A percentile compares a stretch with the other conserved stretches of the same genome.
Conservation (phyloP, 139 green algal species). For the Astrephomene gubernaculifera region DNA sequence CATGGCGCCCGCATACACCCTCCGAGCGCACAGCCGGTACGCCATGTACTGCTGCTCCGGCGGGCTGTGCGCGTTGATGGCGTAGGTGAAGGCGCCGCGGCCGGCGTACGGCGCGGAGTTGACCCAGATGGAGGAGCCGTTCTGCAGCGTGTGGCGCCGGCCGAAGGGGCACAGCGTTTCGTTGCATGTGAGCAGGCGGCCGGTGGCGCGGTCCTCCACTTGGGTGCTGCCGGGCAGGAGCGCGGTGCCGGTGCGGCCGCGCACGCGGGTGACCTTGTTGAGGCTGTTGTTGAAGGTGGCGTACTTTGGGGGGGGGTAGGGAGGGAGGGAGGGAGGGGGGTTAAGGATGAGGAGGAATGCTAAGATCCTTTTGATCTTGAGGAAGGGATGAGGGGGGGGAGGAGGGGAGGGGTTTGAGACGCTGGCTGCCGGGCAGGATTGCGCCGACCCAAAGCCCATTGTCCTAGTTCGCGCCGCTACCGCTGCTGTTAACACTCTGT, state of each 20-base stretch:
- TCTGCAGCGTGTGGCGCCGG: conserved; percentile 7
- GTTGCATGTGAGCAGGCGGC: neutral
- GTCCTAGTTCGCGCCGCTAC: too few relatives aligned
- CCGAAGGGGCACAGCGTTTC: neutral
- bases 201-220: conserved; percentile 6
- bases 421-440: too few relatives aligned
- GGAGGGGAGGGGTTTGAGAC: neutral
- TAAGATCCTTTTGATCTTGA: too few relatives aligned
- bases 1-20: conserved; percentile 22
- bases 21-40: conserved; percentile 21
- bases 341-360: neutral
- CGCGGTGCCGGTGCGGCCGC: conserved; percentile 18
- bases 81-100: conserved; percentile 38
- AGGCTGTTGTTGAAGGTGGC: conserved; percentile 16
- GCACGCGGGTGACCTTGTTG: neutral
- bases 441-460: too few relatives aligned
- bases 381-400: neutral
- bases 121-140: conserved; percentile 22
- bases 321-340: neutral
- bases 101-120: conserved; percentile 20
- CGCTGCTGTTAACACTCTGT: too few relatives aligned
- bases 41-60: conserved; percentile 18
- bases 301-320: neutral
- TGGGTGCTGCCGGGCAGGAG: conserved; percentile 13
- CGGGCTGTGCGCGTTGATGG: neutral